Conservation (phyloP, 345 rosid species). For the Alliaria petiolata region DNA sequence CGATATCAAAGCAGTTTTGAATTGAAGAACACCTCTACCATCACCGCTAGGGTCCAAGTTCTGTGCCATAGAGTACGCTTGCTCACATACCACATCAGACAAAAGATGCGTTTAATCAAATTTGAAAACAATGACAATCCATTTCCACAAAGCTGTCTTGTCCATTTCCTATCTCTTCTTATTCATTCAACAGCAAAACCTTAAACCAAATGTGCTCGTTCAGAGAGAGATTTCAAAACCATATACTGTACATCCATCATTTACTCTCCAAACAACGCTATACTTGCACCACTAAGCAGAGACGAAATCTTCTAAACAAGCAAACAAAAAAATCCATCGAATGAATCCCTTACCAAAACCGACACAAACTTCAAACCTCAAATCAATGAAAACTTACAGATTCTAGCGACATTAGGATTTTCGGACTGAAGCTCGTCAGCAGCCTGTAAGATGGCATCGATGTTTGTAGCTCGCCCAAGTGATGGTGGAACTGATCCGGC, state of each 20-base stretch:
- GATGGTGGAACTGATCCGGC: slow-evolving; percentile 91
- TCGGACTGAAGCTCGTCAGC: slow-evolving; percentile 93
- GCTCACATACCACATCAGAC: slow-evolving; percentile 76
- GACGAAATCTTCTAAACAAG: too few species aligned
- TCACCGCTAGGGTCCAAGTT: slow-evolving; percentile 90
- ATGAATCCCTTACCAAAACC: not conserved
- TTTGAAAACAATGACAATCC: not conserved
- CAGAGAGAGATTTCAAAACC: too few species aligned
- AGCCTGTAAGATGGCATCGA: slow-evolving; percentile 84
- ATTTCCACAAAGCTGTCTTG: not conserved
- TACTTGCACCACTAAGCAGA: not conserved
- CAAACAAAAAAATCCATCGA: too few species aligned
- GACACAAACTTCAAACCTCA: not conserved
- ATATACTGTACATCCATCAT: too few species aligned
- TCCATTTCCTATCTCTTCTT: not conserved
- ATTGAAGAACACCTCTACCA: slow-evolving; percentile 98
- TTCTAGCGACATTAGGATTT: slow-evolving; percentile 76
- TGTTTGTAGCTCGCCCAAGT: slow-evolving; percentile 73
- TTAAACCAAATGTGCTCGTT: too few species aligned
- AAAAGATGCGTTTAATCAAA: too few species aligned
- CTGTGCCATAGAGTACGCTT: slow-evolving; percentile 94
- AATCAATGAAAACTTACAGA: slow-evolving; percentile 50
- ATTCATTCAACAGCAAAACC: not conserved
- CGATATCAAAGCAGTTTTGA: slow-evolving; percentile 97
- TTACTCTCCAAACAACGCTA: too few species aligned